phyloP scores from a whole-genome alignment of 2,329 filamentous ascomycete genomes.

The Paecilomyces dactylethromorphus region DNA sequence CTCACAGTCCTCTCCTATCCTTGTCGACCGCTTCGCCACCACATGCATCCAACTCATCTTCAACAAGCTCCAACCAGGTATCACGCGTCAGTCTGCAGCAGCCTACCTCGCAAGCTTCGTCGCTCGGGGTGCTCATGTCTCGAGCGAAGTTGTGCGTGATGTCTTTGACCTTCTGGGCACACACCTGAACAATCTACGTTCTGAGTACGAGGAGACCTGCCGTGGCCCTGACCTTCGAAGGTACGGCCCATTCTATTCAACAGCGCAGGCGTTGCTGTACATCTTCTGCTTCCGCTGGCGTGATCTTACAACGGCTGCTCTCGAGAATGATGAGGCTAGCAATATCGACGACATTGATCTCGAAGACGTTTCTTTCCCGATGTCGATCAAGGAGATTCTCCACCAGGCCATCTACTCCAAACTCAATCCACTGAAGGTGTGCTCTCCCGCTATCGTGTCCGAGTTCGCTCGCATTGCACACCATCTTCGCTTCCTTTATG shows the following conservation, averaged over 20 bases:
- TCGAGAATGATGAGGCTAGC: slow-evolving; percentile 48
- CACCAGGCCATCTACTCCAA: slow-evolving; percentile 74
- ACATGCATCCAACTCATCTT: slow-evolving; percentile 68
- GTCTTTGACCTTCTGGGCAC: slow-evolving; percentile 74
- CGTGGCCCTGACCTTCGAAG: slow-evolving; percentile 78
- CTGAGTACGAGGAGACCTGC: slow-evolving; percentile 64
- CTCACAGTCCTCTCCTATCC: slow-evolving; percentile 69
- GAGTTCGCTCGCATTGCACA: slow-evolving; percentile 86
- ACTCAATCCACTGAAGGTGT: slow-evolving; percentile 93
- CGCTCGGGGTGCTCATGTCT: slow-evolving; percentile 77
- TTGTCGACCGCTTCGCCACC: slow-evolving; percentile 77
- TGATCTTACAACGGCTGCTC: slow-evolving; percentile 63
- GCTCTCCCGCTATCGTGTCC: slow-evolving; percentile 79
- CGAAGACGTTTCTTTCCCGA: slow-evolving; percentile 72
- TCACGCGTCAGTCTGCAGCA: slow-evolving; percentile 75
- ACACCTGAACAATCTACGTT: slow-evolving; percentile 70
- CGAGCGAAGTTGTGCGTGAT: slow-evolving; percentile 67
- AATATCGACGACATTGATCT: slow-evolving; percentile 49
- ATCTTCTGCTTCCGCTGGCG: slow-evolving; percentile 98
- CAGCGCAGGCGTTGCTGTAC: slow-evolving; percentile 84
- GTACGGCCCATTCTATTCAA: slow-evolving; percentile 78
- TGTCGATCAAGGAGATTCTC: slow-evolving; percentile 66
- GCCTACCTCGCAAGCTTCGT: slow-evolving; percentile 94
- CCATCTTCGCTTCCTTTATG: slow-evolving; percentile 80
- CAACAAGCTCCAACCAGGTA: slow-evolving; percentile 61